Base-by-base conservation (phyloP, 495 filamentous ascomycete genomes). In the Schizothecium vesticola region DNA sequence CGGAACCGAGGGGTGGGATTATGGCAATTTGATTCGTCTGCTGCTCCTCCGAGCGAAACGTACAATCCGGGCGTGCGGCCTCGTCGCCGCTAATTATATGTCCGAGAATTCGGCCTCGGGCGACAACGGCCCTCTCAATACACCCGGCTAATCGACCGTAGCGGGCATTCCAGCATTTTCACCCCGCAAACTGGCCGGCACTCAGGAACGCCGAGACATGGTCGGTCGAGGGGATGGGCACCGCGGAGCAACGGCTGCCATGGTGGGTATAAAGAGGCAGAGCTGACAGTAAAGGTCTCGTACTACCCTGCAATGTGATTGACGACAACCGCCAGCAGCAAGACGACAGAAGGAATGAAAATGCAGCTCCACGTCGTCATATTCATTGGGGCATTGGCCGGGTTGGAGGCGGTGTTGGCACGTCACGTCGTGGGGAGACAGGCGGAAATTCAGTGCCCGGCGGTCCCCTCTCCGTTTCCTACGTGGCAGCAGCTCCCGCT, bases 381-480 rank as follows among this genome's bases (percentile, higher is more conserved):
- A 0, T 28, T 69, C 13, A 61, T 69, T 26, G 62, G 56, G 6
- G 67, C 63, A 9, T 6, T 64, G 21, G 62, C 67, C 24, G 56
- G 56, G 12, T n/a, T 28, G 16, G 61, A 29, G 26, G 22, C 12
- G 19, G 67, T 16, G 23, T 33, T 23, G 62, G 62, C 62, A 12
- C 22, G 13, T 5, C 62, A 24, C 11, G 13, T 67, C 3, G 26
- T 25, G 6, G 22, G 62, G 31, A 58, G 67, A 19, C 72, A 70
- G 31, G 59, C 43, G 5, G 43, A 51, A 3, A 70, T 70, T 63
- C 67, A 76, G 51, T 81, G 78, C 63, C 65, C 80, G 1, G 61
- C 80, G 7, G 62, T 80, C 24, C 80, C 80, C 10, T 78, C 78
- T n/a, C 74, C 80, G 4, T 80, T 73, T 61, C 80, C 80, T 26